These are phyloP conservation scores for Evansstolkia leycettana DNA, from an alignment of 495 filamentous ascomycete species.

Conservation along the genomic window DNA sequence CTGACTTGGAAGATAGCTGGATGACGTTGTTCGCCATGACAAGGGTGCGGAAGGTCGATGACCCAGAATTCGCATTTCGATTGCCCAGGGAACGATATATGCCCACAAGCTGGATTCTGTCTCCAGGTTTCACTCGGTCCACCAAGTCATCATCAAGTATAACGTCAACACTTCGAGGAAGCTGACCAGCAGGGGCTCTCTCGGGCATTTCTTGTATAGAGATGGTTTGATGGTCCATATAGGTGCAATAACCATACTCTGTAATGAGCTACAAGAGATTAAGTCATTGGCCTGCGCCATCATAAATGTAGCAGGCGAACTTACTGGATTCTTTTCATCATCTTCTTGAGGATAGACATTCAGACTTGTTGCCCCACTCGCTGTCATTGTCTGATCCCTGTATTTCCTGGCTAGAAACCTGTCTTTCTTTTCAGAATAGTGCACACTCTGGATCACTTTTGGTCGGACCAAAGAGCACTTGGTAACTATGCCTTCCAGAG, in stretches of 20 bases:
- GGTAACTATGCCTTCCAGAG: slow-evolving; percentile 94
- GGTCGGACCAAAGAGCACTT: slow-evolving; percentile 90
- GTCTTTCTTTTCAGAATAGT: slow-evolving; percentile 76
- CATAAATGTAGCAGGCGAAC: slow-evolving; percentile 5
- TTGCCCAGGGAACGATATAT: slow-evolving; percentile 91
- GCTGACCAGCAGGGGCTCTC: slow-evolving; percentile 86
- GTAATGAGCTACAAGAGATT: slow-evolving; percentile 50
- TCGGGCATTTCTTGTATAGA: slow-evolving; percentile 99
- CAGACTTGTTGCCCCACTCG: slow-evolving; percentile 71
- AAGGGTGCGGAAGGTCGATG: slow-evolving; percentile 84
- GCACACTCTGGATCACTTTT: slow-evolving; percentile 95
- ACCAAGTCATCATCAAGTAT: slow-evolving; percentile 96
- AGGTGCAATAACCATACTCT: slow-evolving; percentile 91
- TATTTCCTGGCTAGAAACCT: slow-evolving; percentile 81
- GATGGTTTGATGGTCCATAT: slow-evolving; percentile 93
- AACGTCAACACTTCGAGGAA: slow-evolving; percentile 94
- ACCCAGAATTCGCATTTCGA: slow-evolving; percentile 75
- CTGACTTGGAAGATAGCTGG: slow-evolving; percentile 87
- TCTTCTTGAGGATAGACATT: slow-evolving; percentile 95
- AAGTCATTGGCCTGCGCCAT: slow-evolving; percentile 5
- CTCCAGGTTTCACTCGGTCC: slow-evolving; percentile 87
- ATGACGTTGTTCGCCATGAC: slow-evolving; percentile 93
- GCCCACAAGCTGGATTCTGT: slow-evolving; percentile 90
- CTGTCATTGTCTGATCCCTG: slow-evolving; percentile 88
- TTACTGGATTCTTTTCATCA: slow-evolving; percentile 60